Percentiles rank a stretch among this genome's conserved stretches.
These are phyloP conservation scores for Mallotus repandus DNA, from an alignment of 441 rosid species.

Conservation along the genomic window DNA sequence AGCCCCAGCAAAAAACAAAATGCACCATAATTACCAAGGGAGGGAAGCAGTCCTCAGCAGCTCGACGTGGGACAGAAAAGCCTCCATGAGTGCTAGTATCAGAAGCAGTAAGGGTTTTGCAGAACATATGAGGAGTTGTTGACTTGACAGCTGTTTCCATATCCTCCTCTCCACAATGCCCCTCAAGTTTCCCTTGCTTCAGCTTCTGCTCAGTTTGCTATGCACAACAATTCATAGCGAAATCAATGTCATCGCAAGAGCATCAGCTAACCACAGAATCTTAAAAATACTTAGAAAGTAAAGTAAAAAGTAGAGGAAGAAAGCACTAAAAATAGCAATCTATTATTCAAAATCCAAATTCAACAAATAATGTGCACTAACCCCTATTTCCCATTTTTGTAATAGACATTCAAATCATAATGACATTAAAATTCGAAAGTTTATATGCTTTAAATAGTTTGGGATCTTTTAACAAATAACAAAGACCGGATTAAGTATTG, in stretches of 20 bases:
- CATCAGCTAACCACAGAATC: background rate
- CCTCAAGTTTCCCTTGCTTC: conserved; percentile 48
- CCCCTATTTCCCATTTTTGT: background rate
- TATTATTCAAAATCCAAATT: background rate
- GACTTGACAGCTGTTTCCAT: conserved; percentile 54
- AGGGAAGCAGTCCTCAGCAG: conserved; percentile 99
- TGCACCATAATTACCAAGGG: conserved; percentile 61
- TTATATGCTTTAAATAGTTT: conserved; percentile 1
- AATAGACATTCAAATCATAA: background rate
- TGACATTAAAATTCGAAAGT: background rate
- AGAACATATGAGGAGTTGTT: conserved; percentile 89
- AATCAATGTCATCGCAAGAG: conserved; percentile 17
- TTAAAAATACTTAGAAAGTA: background rate
- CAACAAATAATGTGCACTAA: background rate
- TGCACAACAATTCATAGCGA: conserved; percentile 6
- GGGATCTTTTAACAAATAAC: background rate
- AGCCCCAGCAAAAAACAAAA: background rate
- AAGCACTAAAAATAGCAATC: background rate
- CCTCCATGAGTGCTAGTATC: conserved; percentile 99
- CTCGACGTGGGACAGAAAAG: conserved; percentile 96
- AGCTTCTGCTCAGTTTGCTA: conserved; percentile 56
- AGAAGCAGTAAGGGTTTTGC: conserved; percentile 97
- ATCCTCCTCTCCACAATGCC: conserved; percentile 67
- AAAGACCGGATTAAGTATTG: background rate
- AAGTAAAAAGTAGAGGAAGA: background rate